These are phyloP conservation scores for Viridothelium virens DNA, from an alignment of 495 filamentous ascomycete genomes.

Conservation along the genomic window DNA sequence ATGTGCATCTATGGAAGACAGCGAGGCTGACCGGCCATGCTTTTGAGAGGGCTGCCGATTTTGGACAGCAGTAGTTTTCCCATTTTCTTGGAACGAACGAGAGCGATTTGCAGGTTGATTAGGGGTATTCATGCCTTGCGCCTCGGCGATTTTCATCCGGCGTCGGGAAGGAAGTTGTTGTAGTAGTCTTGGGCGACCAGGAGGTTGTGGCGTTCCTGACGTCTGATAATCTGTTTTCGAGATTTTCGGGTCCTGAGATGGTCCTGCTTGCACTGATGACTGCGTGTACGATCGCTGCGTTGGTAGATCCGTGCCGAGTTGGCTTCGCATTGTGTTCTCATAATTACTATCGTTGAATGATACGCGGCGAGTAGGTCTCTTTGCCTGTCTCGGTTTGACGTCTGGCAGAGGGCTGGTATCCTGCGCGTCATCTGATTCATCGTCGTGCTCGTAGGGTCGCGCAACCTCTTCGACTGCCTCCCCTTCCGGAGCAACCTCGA, in stretches of 20 bases:
- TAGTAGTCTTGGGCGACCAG: slow-evolving; percentile 1
- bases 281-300: slow-evolving; percentile 5
- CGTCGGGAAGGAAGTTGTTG: slow-evolving; percentile 22
- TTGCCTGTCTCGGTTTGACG: neutral
- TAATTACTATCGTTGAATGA: slow-evolving; percentile 35
- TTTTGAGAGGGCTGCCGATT: neutral
- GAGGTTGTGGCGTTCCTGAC: neutral
- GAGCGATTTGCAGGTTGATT: neutral
- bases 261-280: neutral
- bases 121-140: slow-evolving; percentile 1
- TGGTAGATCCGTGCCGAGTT: neutral
- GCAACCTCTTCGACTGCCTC: slow-evolving; percentile 34
- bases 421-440: slow-evolving; percentile 28
- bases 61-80: neutral
- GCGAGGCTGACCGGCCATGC: slow-evolving; percentile 4
- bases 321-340: slow-evolving; percentile 29
- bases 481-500: slow-evolving; percentile 49
- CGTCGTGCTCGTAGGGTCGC: slow-evolving; percentile 25
- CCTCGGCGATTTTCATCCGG: slow-evolving; percentile 17
- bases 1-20: slow-evolving; percentile 1
- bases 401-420: slow-evolving; percentile 28
- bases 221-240: neutral
- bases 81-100: neutral
- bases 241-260: neutral
- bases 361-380: slow-evolving; percentile 17